phyloP scores from a whole-genome alignment of 2,329 filamentous ascomycete genomes.

The Microdochium bolleyi region DNA sequence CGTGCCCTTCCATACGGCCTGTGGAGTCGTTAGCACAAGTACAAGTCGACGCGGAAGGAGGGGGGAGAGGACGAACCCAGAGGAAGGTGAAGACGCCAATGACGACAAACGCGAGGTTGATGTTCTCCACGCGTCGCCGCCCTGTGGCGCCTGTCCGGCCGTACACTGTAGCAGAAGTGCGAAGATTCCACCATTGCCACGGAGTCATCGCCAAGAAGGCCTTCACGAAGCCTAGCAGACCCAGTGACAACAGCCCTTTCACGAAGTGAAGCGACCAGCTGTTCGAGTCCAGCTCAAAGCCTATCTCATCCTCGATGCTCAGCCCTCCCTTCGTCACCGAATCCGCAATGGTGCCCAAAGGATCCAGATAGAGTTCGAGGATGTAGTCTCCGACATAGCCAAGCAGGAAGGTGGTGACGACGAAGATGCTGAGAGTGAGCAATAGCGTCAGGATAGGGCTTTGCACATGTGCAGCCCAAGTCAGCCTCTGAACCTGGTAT shows the following conservation, averaged over 20 bases:
- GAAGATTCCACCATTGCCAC: constrained; percentile 69
- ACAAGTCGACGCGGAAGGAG: constrained; percentile 4
- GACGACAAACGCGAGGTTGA: constrained; percentile 72
- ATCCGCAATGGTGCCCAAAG: constrained; percentile 52
- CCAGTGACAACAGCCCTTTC: constrained; percentile 86
- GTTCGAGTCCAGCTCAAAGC: constrained; percentile 38
- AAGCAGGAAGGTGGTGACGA: constrained; percentile 68
- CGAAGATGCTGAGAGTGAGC: constrained; percentile 65
- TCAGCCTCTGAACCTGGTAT: constrained; percentile 72
- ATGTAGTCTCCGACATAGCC: constrained; percentile 92
- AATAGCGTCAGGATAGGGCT: constrained; percentile 58
- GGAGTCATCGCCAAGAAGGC: constrained; percentile 66
- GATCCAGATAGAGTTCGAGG: constrained; percentile 81
- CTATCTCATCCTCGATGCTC: constrained; percentile 28
- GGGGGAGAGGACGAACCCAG: constrained; percentile 44
- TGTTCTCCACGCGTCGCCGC: constrained; percentile 67
- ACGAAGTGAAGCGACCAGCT: constrained; percentile 78
- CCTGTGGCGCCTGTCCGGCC: constrained; percentile 45
- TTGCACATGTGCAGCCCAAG: constrained; percentile 63
- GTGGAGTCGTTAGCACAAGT: not conserved
- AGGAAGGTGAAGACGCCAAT: constrained; percentile 77
- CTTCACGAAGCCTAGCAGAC: constrained; percentile 78
- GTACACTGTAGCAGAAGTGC: constrained; percentile 46
- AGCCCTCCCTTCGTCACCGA: constrained; percentile 35
- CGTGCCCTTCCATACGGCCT: constrained; percentile 78